Conservation (phyloP, 768 basidiomycete genomes). For the Kondoa malvinella region DNA sequence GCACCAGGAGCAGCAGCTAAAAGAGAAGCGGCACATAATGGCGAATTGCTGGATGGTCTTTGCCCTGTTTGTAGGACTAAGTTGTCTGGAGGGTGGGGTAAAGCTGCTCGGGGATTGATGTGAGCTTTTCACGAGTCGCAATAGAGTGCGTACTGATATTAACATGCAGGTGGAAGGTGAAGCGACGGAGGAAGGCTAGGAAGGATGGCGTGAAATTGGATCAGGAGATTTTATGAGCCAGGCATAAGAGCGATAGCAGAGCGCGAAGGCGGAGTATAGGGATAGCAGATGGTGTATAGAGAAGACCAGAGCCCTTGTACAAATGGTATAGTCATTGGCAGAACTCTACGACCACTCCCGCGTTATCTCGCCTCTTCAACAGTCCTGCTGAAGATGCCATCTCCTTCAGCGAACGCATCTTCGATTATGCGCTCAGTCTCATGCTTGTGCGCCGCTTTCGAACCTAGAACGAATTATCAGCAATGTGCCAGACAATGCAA, state of each 20-base stretch:
- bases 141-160: too few species aligned
- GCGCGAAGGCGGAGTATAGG: too few species aligned
- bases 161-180: neutral
- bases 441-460: conserved; percentile 65
- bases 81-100: conserved; percentile 1
- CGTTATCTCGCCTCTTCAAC: too few species aligned
- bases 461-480: conserved; percentile 8
- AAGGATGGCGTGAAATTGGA: neutral
- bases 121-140: too few species aligned
- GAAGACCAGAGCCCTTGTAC: too few species aligned
- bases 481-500: too few species aligned
- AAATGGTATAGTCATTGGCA: too few species aligned
- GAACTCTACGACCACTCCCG: too few species aligned
- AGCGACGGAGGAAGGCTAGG: neutral
- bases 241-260: too few species aligned
- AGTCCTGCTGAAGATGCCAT: too few species aligned
- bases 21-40: neutral
- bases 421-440: conserved; percentile 40
- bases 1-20: neutral
- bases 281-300: too few species aligned
- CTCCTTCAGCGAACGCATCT: neutral
- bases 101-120: neutral
- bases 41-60: neutral
- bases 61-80: conserved; percentile 7
- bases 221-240: neutral